A percentile compares a stretch with the other conserved stretches of the same genome.
These are phyloP conservation scores for Torulaspora maleeae DNA, from an alignment of 805 yeast genomes.

Conservation along the genomic window DNA sequence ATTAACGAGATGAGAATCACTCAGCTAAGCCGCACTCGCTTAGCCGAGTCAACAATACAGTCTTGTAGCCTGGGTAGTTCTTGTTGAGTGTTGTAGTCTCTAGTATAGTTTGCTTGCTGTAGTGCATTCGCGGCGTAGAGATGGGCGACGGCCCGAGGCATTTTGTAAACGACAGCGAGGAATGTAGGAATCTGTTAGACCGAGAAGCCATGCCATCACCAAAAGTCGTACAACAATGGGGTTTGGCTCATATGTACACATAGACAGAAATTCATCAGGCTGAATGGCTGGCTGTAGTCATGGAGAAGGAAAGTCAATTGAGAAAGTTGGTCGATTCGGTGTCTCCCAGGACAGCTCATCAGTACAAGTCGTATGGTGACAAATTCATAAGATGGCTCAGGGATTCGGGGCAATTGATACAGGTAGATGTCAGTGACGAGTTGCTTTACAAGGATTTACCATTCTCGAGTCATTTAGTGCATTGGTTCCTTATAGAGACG, in stretches of 20 bases:
- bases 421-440: conserved; percentile 3
- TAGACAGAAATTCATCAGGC: background rate
- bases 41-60: too few species aligned
- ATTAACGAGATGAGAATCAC: too few species aligned
- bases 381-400: conserved; percentile 30
- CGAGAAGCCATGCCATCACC: background rate
- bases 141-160: background rate
- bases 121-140: too few species aligned
- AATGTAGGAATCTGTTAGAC: background rate
- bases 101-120: too few species aligned
- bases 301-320: conserved; percentile 11
- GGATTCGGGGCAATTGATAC: conserved; percentile 5
- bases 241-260: background rate
- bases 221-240: background rate
- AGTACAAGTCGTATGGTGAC: conserved; percentile 28
- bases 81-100: too few species aligned
- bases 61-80: too few species aligned
- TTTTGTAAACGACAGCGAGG: background rate
- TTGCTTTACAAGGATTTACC: conserved; percentile 21
- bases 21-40: too few species aligned
- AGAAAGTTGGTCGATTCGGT: conserved; percentile 23
- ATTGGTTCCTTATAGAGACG: conserved; percentile 28
- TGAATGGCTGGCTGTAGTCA: background rate
- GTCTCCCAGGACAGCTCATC: conserved; percentile 28
- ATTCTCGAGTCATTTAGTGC: conserved; percentile 24